phyloP scores from a whole-genome alignment of 1,284 basidiomycete species.

The Ceratobasidium sp. region DNA sequence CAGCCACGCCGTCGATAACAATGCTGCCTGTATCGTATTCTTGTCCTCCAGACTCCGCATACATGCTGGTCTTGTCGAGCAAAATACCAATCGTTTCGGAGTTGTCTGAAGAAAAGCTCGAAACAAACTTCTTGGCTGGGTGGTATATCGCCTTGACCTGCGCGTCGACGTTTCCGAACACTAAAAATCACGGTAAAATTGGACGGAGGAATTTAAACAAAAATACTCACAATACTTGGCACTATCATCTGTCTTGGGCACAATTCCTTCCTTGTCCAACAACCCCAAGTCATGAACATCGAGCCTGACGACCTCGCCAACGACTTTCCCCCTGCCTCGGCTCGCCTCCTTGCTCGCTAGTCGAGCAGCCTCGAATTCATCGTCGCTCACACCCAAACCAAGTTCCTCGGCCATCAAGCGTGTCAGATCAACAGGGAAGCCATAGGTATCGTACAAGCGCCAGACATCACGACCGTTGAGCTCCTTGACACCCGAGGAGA shows the following conservation, averaged over 20 bases:
- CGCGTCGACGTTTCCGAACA: slow-evolving; percentile 79
- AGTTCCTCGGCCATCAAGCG: slow-evolving; percentile 98
- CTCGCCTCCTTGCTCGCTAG: slow-evolving; percentile 91
- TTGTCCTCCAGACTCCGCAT: slow-evolving; percentile 97
- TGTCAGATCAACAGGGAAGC: slow-evolving; percentile 97
- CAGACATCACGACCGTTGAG: slow-evolving; percentile 95
- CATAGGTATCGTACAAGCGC: slow-evolving; percentile 98
- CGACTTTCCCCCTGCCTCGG: slow-evolving; percentile 81
- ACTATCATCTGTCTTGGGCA: slow-evolving; percentile 96
- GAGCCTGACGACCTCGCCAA: slow-evolving; percentile 81
- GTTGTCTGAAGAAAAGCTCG: slow-evolving; percentile 66
- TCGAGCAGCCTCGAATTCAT: slow-evolving; percentile 92
- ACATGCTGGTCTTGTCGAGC: slow-evolving; percentile 96
- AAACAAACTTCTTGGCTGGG: slow-evolving; percentile 79
- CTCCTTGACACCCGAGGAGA: slow-evolving; percentile 72
- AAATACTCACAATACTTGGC: slow-evolving; percentile 83
- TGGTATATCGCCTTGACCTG: slow-evolving; percentile 90
- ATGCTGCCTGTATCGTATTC: slow-evolving; percentile 97
- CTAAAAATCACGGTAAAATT: slow-evolving; percentile 58
- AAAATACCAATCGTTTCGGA: slow-evolving; percentile 85
- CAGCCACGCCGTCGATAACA: slow-evolving; percentile 89
- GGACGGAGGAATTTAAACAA: not conserved
- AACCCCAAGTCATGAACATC: slow-evolving; percentile 96
- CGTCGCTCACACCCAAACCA: slow-evolving; percentile 86
- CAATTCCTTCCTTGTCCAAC: slow-evolving; percentile 81